Evolutionary conservation across 2,329 filamentous ascomycete genomes (phyloP).

Genomic region (Sarocladium brachiariae): DNA sequence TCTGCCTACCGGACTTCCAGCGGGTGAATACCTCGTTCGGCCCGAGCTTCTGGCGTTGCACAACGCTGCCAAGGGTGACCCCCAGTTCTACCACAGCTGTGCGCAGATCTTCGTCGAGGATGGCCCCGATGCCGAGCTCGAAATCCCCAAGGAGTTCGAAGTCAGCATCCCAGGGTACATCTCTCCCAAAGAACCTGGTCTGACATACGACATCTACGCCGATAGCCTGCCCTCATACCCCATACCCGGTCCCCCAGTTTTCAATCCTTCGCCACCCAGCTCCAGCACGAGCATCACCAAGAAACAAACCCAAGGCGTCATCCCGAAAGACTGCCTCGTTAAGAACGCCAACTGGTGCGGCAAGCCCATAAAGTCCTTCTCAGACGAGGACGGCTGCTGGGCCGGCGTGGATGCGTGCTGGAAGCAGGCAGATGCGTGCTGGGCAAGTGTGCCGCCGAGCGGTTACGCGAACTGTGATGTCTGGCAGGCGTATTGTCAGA

Average conservation of each 20-base stretch:
- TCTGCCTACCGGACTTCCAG: constrained; percentile 53
- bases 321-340: constrained; percentile 50
- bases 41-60: constrained; percentile 66
- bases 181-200: constrained; percentile 41
- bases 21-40: constrained; percentile 65
- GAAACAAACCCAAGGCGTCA: constrained; percentile 34
- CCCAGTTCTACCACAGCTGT: constrained; percentile 70
- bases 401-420: constrained; percentile 48
- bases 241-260: constrained; percentile 50
- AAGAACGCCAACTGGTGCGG: constrained; percentile 71
- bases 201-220: constrained; percentile 59
- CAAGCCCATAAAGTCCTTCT: constrained; percentile 51
- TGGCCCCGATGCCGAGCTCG: constrained; percentile 36
- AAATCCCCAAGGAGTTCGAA: constrained; percentile 39
- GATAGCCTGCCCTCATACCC: constrained; percentile 36
- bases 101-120: constrained; percentile 59
- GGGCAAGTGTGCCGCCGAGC: constrained; percentile 48
- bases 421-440: constrained; percentile 54
- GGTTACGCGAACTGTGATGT: constrained; percentile 52
- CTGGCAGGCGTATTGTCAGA: constrained; percentile 57
- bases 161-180: constrained; percentile 64
- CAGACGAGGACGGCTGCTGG: constrained; percentile 52
- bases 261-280: constrained; percentile 27
- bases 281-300: constrained; percentile 11
- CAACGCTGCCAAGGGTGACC: constrained; percentile 46